These are phyloP conservation scores for Erodium trifolium DNA, from an alignment of 441 rosid genomes.

Conservation along the genomic window DNA sequence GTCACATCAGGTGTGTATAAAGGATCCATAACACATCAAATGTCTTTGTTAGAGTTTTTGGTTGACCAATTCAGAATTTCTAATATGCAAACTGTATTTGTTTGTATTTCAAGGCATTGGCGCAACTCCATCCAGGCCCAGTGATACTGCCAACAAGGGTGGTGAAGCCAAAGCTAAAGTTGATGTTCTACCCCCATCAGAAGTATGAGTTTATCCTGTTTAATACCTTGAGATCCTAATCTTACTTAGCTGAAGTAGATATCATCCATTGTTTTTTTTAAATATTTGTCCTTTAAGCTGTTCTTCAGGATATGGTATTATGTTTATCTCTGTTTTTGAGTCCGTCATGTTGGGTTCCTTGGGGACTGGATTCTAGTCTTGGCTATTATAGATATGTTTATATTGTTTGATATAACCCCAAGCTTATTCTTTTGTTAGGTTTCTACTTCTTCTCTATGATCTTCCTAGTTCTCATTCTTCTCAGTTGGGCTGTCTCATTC, in stretches of 20 bases:
- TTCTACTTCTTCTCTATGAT: no score
- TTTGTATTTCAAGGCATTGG: constrained; percentile 43
- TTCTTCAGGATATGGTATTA: background rate
- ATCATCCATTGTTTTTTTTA: background rate
- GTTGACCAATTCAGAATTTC: constrained; percentile 12
- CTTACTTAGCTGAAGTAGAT: background rate
- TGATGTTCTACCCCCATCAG: constrained; percentile 39
- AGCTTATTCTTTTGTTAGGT: no score
- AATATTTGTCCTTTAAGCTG: background rate
- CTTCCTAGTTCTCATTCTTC: no score
- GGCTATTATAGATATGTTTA: constrained; percentile 9
- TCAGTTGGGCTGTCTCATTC: no score
- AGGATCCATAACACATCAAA: constrained; percentile 8
- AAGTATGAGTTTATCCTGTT: constrained; percentile 35
- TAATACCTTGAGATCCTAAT: background rate
- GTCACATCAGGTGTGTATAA: constrained; percentile 45
- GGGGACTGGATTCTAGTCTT: background rate
- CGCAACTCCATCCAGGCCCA: constrained; percentile 45
- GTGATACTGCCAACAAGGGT: constrained; percentile 31
- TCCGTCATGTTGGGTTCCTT: background rate
- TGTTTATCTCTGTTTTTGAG: background rate
- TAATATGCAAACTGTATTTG: background rate
- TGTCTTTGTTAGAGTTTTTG: background rate
- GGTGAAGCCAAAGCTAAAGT: constrained; percentile 48
- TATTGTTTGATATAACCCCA: no score